These are phyloP conservation scores for Paramyrothecium roridum DNA, from an alignment of 2,329 filamentous ascomycete species.

Conservation along the genomic window DNA sequence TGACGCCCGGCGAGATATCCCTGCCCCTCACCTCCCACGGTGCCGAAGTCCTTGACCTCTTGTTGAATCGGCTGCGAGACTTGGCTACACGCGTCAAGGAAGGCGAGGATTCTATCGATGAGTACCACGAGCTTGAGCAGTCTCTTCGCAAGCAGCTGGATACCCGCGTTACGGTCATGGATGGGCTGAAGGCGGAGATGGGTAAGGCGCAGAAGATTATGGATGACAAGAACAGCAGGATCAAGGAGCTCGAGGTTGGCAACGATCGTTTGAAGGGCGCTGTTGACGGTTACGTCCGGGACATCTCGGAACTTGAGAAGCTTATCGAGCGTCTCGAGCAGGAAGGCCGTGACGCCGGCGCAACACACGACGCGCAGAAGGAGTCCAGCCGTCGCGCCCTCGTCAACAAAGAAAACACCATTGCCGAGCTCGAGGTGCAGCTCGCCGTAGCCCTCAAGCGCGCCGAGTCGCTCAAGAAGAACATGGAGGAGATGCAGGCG, in stretches of 20 bases:
- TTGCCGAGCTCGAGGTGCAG: conserved; percentile 40
- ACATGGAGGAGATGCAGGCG: conserved; percentile 35
- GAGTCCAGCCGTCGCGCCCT: conserved; percentile 30
- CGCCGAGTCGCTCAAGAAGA: conserved; percentile 31
- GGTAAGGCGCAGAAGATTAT: conserved; percentile 27
- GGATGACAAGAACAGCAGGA: conserved; percentile 31
- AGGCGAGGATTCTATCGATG: conserved; percentile 53
- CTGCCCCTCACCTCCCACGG: conserved; percentile 51
- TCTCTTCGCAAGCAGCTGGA: conserved; percentile 55
- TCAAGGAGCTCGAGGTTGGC: conserved; percentile 46
- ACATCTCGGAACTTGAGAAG: conserved; percentile 50
- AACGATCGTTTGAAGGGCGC: conserved; percentile 49
- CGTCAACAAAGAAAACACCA: conserved; percentile 30
- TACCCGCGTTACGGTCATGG: conserved; percentile 49
- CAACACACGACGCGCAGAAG: conserved; percentile 27
- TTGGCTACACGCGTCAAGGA: conserved; percentile 44
- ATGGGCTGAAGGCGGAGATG: conserved; percentile 42
- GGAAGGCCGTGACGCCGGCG: conserved; percentile 24
- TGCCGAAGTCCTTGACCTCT: conserved; percentile 52
- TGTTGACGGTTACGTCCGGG: conserved; percentile 49
- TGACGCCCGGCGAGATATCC: conserved; percentile 55
- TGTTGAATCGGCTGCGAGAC: conserved; percentile 47
- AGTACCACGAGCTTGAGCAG: conserved; percentile 55
- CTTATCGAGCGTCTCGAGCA: conserved; percentile 47
- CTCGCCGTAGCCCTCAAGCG: conserved; percentile 38